phyloP scores from a whole-genome alignment of 2,329 filamentous ascomycete genomes.

The Chaetoscypha palmicola region DNA sequence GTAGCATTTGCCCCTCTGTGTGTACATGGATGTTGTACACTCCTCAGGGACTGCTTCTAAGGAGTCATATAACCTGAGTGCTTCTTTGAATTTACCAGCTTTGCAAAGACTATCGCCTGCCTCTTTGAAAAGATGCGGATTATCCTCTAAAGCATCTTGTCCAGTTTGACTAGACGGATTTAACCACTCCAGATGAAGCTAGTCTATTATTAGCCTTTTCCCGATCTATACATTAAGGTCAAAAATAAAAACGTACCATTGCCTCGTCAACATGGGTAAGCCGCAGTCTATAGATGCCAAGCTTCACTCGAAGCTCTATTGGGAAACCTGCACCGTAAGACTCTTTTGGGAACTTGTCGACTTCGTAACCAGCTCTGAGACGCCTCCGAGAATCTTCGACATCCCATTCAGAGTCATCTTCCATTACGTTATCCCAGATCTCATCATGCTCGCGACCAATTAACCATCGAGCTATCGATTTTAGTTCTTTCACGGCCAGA shows the following conservation, averaged over 20 bases:
- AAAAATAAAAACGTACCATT: conserved; percentile 45
- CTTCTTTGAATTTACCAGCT: conserved; percentile 44
- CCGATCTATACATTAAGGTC: background rate
- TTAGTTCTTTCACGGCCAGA: conserved; percentile 63
- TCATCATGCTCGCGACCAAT: conserved; percentile 65
- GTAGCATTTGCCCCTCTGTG: conserved; percentile 55
- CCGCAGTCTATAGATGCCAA: conserved; percentile 76
- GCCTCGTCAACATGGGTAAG: conserved; percentile 65
- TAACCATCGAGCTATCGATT: conserved; percentile 71
- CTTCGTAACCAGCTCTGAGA: conserved; percentile 53
- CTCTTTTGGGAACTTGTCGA: conserved; percentile 43
- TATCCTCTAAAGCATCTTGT: conserved; percentile 51
- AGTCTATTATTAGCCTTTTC: conserved; percentile 12
- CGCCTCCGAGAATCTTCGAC: conserved; percentile 60
- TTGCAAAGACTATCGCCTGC: conserved; percentile 52
- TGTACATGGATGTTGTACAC: conserved; percentile 38
- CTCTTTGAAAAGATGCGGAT: conserved; percentile 74
- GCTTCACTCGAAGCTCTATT: conserved; percentile 72
- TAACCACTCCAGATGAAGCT: conserved; percentile 64
- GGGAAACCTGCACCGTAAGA: conserved; percentile 70
- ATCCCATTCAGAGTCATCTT: conserved; percentile 90
- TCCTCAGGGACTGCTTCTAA: conserved; percentile 43
- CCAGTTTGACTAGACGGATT: conserved; percentile 50
- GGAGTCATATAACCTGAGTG: conserved; percentile 50
- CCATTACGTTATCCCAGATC: conserved; percentile 66